These are phyloP conservation scores for Serendipita vermifera DNA, from an alignment of 768 basidiomycete species.

Conservation along the genomic window DNA sequence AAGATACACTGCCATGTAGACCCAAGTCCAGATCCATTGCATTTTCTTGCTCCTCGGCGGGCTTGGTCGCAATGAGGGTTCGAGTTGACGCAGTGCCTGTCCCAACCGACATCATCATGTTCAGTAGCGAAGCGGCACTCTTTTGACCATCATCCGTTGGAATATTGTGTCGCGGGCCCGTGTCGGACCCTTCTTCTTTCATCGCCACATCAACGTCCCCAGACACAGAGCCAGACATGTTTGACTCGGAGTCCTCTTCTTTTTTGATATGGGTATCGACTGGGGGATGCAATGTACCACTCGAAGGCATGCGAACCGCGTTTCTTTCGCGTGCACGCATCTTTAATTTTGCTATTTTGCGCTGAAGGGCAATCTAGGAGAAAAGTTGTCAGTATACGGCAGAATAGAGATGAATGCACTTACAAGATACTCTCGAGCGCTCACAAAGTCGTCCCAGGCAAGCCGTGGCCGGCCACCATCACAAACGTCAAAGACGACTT, in stretches of 20 bases:
- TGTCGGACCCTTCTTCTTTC: not conserved
- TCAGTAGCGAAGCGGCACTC: not conserved
- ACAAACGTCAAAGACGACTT: constrained; percentile 4
- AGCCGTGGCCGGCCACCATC: not conserved
- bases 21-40: constrained; percentile 5
- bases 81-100: not conserved
- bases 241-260: not conserved
- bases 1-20: not conserved
- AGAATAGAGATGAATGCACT: not conserved
- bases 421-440: not conserved
- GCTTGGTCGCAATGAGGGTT: not conserved
- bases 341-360: not conserved
- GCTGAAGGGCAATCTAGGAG: not conserved
- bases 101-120: not conserved
- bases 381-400: not conserved
- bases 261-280: not conserved
- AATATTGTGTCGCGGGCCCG: not conserved
- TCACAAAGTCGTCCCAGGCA: constrained; percentile 4
- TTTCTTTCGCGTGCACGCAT: not conserved
- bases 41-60: not conserved
- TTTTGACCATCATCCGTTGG: not conserved
- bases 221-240: not conserved
- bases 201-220: not conserved
- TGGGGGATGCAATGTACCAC: not conserved
- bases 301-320: not conserved